These are phyloP conservation scores for Salix viminalis DNA, from an alignment of 345 rosid species.

Conservation along the genomic window DNA sequence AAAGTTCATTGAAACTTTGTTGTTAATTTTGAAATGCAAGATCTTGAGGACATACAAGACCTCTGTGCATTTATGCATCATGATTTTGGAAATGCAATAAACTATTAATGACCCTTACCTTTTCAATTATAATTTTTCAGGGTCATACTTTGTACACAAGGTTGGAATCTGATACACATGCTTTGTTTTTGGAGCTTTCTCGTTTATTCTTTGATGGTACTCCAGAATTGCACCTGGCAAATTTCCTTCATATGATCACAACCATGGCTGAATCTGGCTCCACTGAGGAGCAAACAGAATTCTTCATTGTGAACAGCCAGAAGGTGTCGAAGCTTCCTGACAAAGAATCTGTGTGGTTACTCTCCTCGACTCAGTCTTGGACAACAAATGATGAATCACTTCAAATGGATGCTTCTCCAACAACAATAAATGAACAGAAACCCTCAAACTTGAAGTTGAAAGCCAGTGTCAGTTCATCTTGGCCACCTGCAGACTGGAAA, in stretches of 20 bases:
- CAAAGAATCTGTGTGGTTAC: slow-evolving; percentile 62
- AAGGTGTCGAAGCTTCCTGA: slow-evolving; percentile 63
- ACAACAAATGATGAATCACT: slow-evolving; percentile 18
- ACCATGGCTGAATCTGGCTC: slow-evolving; percentile 72
- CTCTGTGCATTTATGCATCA: not conserved
- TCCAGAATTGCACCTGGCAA: slow-evolving; percentile 71
- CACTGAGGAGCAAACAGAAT: slow-evolving; percentile 61
- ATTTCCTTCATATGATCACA: slow-evolving; percentile 81
- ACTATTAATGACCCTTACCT: not conserved
- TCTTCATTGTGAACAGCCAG: slow-evolving; percentile 68
- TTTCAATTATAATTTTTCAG: slow-evolving; percentile 41
- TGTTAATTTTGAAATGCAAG: not conserved
- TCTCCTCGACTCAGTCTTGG: slow-evolving; percentile 28
- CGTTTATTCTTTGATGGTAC: slow-evolving; percentile 60
- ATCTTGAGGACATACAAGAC: not conserved
- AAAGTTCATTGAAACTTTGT: no score
- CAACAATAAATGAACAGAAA: slow-evolving; percentile 11
- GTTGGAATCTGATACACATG: slow-evolving; percentile 53
- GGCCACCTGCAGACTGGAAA: slow-evolving; percentile 80
- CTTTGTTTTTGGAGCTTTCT: slow-evolving; percentile 72
- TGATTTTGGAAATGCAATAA: no score
- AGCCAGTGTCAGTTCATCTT: slow-evolving; percentile 39
- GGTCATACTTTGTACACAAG: slow-evolving; percentile 61
- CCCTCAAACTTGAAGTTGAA: slow-evolving; percentile 36
- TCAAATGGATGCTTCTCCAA: slow-evolving; percentile 11